Evolutionary conservation across 2,329 filamentous ascomycete species (phyloP).

Genomic region (Aspergillus sp.): DNA sequence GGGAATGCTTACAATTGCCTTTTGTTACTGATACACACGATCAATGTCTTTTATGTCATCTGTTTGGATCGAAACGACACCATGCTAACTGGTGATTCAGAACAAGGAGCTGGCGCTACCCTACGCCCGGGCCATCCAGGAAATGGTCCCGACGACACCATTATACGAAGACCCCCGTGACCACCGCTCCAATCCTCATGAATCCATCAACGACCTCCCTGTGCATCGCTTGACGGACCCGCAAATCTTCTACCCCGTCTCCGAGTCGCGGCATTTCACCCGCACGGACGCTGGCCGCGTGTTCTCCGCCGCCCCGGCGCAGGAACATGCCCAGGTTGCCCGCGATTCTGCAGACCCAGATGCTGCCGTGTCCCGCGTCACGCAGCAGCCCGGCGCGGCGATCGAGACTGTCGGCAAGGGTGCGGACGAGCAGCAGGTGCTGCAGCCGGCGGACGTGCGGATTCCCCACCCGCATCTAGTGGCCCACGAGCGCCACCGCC

Average conservation of each 20-base stretch:
- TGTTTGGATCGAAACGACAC: slow-evolving; percentile 5
- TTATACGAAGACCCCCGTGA: slow-evolving; percentile 31
- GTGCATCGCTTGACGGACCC: slow-evolving; percentile 54
- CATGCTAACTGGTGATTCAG: slow-evolving; percentile 37
- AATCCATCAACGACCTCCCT: slow-evolving; percentile 63
- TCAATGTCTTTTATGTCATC: slow-evolving; percentile 9
- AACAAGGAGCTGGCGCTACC: slow-evolving; percentile 71
- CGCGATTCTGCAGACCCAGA: slow-evolving; percentile 30
- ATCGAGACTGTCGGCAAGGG: slow-evolving; percentile 46
- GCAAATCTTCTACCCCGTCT: slow-evolving; percentile 61
- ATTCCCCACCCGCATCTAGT: slow-evolving; percentile 63
- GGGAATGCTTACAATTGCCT: slow-evolving; percentile 62
- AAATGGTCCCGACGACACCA: slow-evolving; percentile 74
- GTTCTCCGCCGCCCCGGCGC: slow-evolving; percentile 49
- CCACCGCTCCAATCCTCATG: slow-evolving; percentile 48
- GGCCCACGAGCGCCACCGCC: slow-evolving; percentile 45
- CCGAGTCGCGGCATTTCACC: slow-evolving; percentile 64
- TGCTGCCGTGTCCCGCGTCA: slow-evolving; percentile 27
- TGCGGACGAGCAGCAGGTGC: slow-evolving; percentile 44
- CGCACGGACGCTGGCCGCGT: slow-evolving; percentile 63
- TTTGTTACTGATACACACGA: slow-evolving; percentile 22
- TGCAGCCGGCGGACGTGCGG: slow-evolving; percentile 61
- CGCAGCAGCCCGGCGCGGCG: slow-evolving; percentile 23
- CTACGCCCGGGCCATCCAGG: slow-evolving; percentile 71
- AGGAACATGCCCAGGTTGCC: slow-evolving; percentile 23